Conservation (phyloP, 768 basidiomycete genomes). For the Tulasnella sp. region DNA sequence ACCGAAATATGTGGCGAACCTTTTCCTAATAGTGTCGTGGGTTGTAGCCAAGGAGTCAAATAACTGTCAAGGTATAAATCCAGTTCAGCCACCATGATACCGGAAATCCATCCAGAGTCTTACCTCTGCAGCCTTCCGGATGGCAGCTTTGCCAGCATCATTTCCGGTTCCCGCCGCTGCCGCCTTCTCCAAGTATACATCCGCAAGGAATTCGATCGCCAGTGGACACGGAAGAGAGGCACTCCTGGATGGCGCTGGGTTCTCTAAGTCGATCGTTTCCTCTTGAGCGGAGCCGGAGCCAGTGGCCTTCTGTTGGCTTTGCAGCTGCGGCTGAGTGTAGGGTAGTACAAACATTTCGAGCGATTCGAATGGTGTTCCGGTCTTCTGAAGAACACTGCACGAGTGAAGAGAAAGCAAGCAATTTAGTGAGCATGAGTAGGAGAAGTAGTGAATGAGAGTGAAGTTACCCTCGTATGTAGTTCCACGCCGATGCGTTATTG, state of each 20-base stretch:
- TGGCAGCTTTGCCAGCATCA: not conserved
- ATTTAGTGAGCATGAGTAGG: not conserved
- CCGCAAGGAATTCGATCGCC: constrained; percentile 81
- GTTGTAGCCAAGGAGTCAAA: constrained; percentile 61
- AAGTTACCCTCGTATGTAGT: constrained; percentile 64
- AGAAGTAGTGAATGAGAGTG: constrained; percentile 21
- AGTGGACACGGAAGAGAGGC: constrained; percentile 67
- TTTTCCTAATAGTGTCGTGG: constrained; percentile 65
- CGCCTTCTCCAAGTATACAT: constrained; percentile 50
- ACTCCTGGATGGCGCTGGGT: constrained; percentile 51
- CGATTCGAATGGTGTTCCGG: constrained; percentile 44
- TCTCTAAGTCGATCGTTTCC: constrained; percentile 55
- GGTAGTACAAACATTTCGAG: constrained; percentile 51
- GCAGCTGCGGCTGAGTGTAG: constrained; percentile 38
- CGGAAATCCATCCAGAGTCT: too few relatives aligned
- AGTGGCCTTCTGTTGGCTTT: not conserved
- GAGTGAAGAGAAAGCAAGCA: not conserved
- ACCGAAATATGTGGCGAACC: constrained; percentile 36
- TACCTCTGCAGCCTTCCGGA: constrained; percentile 31
- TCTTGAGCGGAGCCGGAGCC: constrained; percentile 13
- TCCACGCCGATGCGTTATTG: constrained; percentile 94
- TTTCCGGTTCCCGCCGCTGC: not conserved
- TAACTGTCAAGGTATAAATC: constrained; percentile 41
- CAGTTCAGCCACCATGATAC: too few relatives aligned
- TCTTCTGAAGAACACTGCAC: constrained; percentile 48